Evolutionary conservation across 139 green algal genomes (phyloP).

Genomic region (Pseudopediastrum boryanum): DNA sequence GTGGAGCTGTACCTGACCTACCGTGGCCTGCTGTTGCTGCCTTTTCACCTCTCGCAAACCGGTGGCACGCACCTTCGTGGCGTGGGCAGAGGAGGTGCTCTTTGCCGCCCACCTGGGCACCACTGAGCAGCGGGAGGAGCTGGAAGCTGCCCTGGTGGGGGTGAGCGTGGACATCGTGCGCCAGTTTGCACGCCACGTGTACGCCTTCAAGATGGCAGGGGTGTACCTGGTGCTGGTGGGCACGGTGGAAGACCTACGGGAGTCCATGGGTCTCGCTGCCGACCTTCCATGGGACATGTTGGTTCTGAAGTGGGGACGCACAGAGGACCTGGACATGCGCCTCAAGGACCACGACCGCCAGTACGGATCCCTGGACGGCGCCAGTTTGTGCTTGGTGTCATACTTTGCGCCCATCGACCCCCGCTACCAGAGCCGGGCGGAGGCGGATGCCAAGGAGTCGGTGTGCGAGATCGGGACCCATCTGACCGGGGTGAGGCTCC

Average conservation of each 20-base stretch:
- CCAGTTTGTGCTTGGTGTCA: no score
- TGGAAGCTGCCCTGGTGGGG: no score
- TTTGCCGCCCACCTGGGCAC: not conserved
- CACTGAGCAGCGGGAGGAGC: not conserved
- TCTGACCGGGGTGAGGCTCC: no score
- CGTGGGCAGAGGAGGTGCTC: not conserved
- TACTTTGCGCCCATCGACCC: no score
- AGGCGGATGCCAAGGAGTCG: no score
- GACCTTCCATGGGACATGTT: not conserved
- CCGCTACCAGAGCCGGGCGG: no score
- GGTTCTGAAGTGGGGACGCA: not conserved
- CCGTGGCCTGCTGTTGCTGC: not conserved
- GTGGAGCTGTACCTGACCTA: conserved; percentile 6
- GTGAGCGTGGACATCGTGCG: no score
- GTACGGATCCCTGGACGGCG: no score
- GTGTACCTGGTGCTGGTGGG: conserved; percentile 4
- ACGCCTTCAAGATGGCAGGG: conserved; percentile 4
- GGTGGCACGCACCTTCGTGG: not conserved
- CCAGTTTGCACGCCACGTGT: conserved; percentile 6
- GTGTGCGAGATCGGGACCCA: no score
- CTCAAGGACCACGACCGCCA: no score
- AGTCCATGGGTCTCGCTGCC: not conserved
- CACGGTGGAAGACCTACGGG: not conserved
- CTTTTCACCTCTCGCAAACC: conserved; percentile 5
- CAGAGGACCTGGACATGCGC: not conserved